Evolutionary conservation across 139 green algal species (phyloP), one percentile per base, ranked within the genome.

Genomic region (Micractinium conductrix): DNA sequence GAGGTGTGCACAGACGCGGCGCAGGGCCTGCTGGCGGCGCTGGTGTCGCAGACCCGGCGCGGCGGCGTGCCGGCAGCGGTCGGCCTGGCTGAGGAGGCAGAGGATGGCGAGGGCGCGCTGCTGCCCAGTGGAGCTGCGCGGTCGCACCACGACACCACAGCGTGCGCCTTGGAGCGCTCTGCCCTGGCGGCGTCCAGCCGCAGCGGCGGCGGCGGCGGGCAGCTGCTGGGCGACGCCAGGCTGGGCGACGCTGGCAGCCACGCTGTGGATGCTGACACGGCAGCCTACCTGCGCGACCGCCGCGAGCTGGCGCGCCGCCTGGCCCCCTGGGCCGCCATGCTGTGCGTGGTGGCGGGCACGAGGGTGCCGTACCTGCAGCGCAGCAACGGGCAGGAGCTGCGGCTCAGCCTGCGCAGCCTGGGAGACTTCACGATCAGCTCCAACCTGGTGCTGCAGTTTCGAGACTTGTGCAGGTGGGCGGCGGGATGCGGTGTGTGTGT

Each of bases 271-370:
- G 45, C 73, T 8, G 69, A 24, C 69, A 55, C 69, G 38, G 69
- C 69, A 53, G 73, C n/a, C 1, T 63, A 65, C 45, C 73, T 79
- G 30, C 26, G 44, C 16, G 73, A 79, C 45, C 17, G 45, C 17
- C 48, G 48, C 30, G 28, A 79, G 45, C 73, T 79, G 21, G 73
- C 73, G 10, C 12, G 28, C 30, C 73, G 73, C 73, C 44, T 91
- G 80, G 81, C 82, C 38, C 60, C 89, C 17, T 90, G 85, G 85
- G 58, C 69, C 17, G 87, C 82, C 67, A 67, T 91, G 63, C 50
- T 91, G 75, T n/a, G 87, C 58, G 81, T 91, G 74, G 72, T 89
- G 37, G 43, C 75, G 24, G 75, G 87, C 75, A 91, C 88, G 2
- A 79, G 85, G 22, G 78, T 87, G 22, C 79, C 67, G 24, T 45